Evolutionary conservation across 257 asterid genomes (phyloP), one percentile per base, ranked within the genome.

Genomic region (Scutellaria galericulata): DNA sequence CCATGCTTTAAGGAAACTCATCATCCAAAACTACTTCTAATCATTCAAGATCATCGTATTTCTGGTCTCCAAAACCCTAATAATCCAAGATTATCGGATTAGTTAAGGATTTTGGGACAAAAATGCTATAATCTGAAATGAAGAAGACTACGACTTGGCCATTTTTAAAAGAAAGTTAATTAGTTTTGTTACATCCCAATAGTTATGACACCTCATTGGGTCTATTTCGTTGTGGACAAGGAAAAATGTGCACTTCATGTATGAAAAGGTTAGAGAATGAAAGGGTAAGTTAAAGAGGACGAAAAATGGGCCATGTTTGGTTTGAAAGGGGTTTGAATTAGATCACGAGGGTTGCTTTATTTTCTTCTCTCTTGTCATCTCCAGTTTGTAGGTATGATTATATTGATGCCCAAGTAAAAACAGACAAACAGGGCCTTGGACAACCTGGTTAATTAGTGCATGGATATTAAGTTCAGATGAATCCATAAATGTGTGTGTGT

Each of bases 271-370:
- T 20, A 66, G 74, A 69, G 42, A 31, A 31, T 4, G 65, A 41
- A 51, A 51, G 37, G 39, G 40, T 10, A 56, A 31, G 42, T 11
- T 11, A 46, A 37, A 7, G 7, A 20, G 12, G 24, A 41, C 7
- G 42, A 27, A 54, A 71, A 11, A 35, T 37, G 78, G 79, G 78
- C 65, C 85, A 66, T 48, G 3, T 7, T 65, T 74, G 63, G 55
- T 40, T 63, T 18, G 18, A 18, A 18, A 18, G 18, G 18, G 18
- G 18, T 18, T 18, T 72, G 60, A 57, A 72, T 44, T 57, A 50
- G 68, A 76, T 72, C 74, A 71, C 66, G 69, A 73, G 71, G 75
- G 68, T 56, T 63, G 80, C 35, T 56, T 57, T 31, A 22, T 57
- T 5, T 24, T 61, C 14, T 8, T 51, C 5, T 35, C 11, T 18